Evolutionary conservation across 495 filamentous ascomycete genomes (phyloP), one percentile per base, ranked within the genome.

Genomic region (Trichoderma virens): DNA sequence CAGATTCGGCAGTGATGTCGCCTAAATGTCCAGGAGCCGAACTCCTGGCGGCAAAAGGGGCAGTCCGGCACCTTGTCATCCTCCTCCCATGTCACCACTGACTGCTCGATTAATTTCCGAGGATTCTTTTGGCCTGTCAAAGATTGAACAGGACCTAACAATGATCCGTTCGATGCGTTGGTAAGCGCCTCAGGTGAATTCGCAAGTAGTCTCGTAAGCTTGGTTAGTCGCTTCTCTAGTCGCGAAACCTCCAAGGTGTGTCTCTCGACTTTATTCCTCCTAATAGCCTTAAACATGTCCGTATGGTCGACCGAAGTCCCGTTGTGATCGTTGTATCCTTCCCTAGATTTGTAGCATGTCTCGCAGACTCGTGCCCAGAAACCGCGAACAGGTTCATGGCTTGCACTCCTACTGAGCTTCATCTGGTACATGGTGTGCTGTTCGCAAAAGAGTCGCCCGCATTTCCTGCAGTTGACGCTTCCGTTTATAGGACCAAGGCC

Each of bases 351-450:
- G 76, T 93, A 98, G 74, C 94, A 98, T 30, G 94, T 98, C 75
- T 98, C 95, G 72, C 94, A 98, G 5, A 97, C 93, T 35, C 94
- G 77, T 70, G 90, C 95, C 94, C 94, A 98, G 64, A 93, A 82
- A 1, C 94, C 94, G 66, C 95, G 78, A 0, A 96, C 88, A 0
- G 95, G 95, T 67, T 98, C 95, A 78, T 96, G 91, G 66, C 87
- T 84, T 4, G 95, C 94, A 5, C 91, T 87, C 59, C 93, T 82
- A 11, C 91, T 96, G 23, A 98, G 83, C 81, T 94, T 97, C 90
- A 98, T 98, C 77, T 98, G 93, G 70, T 98, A 98, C 94, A 97
- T 97, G 34, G 93, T 97, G 77, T 98, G 95, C 67, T 95, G 91
- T 72, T 98, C 93, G 75, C 94, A 98, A 71, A 97, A 98, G 38